Percentiles rank a stretch among this genome's conserved stretches.
phyloP scores from a whole-genome alignment of 768 basidiomycete species.

The Favolaschia claudopus region DNA sequence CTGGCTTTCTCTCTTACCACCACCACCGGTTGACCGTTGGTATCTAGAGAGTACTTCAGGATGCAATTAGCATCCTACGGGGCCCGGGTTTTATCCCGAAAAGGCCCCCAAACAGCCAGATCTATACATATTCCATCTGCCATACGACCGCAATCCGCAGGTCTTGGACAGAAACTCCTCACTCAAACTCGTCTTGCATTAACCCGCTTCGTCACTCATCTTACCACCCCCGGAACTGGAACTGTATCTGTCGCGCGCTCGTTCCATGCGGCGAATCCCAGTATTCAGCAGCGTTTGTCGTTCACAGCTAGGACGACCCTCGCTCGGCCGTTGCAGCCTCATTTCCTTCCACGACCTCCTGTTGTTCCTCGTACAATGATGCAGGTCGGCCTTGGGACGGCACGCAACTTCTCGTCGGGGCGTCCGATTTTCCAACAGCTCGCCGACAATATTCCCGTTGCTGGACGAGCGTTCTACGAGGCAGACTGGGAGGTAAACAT shows the following conservation, averaged over 20 bases:
- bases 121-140: constrained; percentile 55
- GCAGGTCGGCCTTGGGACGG: constrained; percentile 79
- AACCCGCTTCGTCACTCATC: constrained; percentile 60
- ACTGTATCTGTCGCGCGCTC: constrained; percentile 33
- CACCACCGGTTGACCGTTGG: constrained; percentile 15
- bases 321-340: constrained; percentile 50
- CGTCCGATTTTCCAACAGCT: constrained; percentile 84
- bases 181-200: constrained; percentile 63
- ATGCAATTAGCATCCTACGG: constrained; percentile 59
- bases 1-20: constrained; percentile 14
- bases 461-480: constrained; percentile 76
- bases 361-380: constrained; percentile 56
- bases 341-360: constrained; percentile 67
- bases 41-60: constrained; percentile 18
- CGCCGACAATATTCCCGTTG: constrained; percentile 81
- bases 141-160: constrained; percentile 39
- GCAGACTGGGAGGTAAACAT: constrained; percentile 71
- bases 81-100: constrained; percentile 48
- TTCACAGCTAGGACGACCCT: constrained; percentile 62
- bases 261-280: constrained; percentile 38
- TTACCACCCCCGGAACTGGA: constrained; percentile 62
- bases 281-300: constrained; percentile 65
- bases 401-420: constrained; percentile 76
- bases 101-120: constrained; percentile 47
- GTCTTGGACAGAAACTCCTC: constrained; percentile 54